These are phyloP conservation scores for Leccinum disarticulatum DNA, from an alignment of 768 basidiomycete genomes.

Conservation along the genomic window DNA sequence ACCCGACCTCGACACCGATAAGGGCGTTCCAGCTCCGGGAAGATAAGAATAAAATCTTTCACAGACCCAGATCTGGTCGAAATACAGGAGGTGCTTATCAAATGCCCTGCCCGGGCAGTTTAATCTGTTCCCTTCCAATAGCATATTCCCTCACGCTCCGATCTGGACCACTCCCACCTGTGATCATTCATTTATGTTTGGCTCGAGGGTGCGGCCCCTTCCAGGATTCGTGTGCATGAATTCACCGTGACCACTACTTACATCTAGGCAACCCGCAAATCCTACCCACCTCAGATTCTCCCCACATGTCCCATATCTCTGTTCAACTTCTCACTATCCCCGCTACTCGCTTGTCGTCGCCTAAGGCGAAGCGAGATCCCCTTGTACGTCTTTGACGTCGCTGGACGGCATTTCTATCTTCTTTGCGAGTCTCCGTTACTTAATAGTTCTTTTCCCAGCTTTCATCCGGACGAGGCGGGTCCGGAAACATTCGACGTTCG, in stretches of 20 bases:
- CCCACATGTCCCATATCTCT: conserved; percentile 13
- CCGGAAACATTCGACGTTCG: conserved; percentile 19
- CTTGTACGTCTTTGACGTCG: conserved; percentile 17
- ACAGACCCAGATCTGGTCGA: conserved; percentile 1
- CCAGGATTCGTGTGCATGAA: background rate
- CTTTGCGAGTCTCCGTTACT: background rate
- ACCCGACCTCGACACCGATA: conserved; percentile 2
- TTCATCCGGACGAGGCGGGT: conserved; percentile 26
- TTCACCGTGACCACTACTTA: background rate
- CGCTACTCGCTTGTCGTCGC: background rate
- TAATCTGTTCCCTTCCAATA: background rate
- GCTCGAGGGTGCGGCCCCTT: background rate
- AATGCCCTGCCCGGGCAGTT: background rate
- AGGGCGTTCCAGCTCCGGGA: background rate
- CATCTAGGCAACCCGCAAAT: background rate
- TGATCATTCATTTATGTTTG: conserved; percentile 20
- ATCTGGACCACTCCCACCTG: conserved; percentile 7
- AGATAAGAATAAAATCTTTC: conserved; percentile 23
- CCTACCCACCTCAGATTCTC: background rate
- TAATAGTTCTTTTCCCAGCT: conserved; percentile 8
- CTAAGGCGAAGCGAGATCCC: conserved; percentile 5
- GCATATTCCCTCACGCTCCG: conserved; percentile 1
- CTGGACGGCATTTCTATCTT: background rate
- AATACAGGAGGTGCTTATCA: conserved; percentile 18
- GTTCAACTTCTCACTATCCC: background rate